Percentiles rank a stretch among this genome's conserved stretches.
Evolutionary conservation across 176 grass and related monocot species (phyloP).

Genomic region (Phragmites australis): DNA sequence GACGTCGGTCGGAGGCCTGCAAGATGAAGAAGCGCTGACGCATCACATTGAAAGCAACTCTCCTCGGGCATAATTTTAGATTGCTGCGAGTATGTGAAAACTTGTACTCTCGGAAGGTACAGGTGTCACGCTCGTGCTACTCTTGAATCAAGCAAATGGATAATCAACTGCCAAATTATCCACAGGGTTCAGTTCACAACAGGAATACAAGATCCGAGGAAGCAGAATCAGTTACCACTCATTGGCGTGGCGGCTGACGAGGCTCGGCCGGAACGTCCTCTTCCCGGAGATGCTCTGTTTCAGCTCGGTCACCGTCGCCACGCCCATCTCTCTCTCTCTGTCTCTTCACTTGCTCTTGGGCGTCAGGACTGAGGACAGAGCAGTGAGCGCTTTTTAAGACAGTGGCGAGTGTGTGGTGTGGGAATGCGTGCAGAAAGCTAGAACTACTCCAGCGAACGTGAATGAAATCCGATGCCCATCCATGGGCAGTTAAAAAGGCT

Average conservation of each 20-base stretch:
- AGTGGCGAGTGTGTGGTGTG: slow-evolving; percentile 49
- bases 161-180: background rate
- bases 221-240: slow-evolving; percentile 64
- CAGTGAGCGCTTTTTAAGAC: slow-evolving; percentile 28
- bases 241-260: slow-evolving; percentile 66
- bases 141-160: background rate
- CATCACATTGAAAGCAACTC: background rate
- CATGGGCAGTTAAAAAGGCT: slow-evolving; percentile 30
- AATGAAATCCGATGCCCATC: slow-evolving; percentile 10
- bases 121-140: background rate
- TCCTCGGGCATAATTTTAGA: background rate
- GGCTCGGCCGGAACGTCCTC: slow-evolving; percentile 71
- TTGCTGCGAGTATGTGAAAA: background rate
- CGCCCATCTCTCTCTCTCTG: slow-evolving; percentile 66
- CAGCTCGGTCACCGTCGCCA: slow-evolving; percentile 83
- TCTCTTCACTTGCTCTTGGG: slow-evolving; percentile 21
- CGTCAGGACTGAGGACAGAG: slow-evolving; percentile 16
- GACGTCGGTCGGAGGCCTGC: slow-evolving; percentile 93
- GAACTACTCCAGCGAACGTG: background rate
- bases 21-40: background rate
- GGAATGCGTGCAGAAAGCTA: slow-evolving; percentile 48
- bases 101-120: background rate
- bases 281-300: slow-evolving; percentile 95
- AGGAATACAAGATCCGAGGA: slow-evolving; percentile 7
- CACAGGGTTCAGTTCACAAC: background rate